Conservation (phyloP, 495 filamentous ascomycete species). For the Hamigera avellanea region DNA sequence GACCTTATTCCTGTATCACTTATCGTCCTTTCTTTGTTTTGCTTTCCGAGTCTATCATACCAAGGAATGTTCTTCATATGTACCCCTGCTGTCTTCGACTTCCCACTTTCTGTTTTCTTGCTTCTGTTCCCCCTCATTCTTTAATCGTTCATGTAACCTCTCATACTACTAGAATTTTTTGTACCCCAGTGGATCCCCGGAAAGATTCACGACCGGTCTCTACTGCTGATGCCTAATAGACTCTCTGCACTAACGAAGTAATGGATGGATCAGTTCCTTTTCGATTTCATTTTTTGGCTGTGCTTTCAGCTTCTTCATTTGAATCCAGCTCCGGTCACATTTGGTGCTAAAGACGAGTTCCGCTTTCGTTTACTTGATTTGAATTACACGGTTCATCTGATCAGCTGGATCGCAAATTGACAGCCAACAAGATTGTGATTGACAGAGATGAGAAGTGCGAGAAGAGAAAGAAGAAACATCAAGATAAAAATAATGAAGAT, state of each 20-base stretch:
- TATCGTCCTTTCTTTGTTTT: background rate
- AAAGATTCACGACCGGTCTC: slow-evolving; percentile 16
- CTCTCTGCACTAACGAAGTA: slow-evolving; percentile 10
- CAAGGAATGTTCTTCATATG: too few relatives aligned
- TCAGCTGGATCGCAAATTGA: too few relatives aligned
- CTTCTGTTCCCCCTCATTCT: slow-evolving; percentile 2
- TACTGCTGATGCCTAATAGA: slow-evolving; percentile 23
- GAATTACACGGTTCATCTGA: too few relatives aligned
- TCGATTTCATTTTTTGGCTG: background rate
- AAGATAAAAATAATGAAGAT: too few relatives aligned
- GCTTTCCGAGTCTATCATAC: too few relatives aligned
- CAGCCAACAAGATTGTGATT: too few relatives aligned
- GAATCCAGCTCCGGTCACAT: background rate
- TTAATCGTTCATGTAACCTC: slow-evolving; percentile 6
- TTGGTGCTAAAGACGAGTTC: too few relatives aligned
- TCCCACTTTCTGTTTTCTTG: slow-evolving; percentile 1
- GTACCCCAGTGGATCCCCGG: slow-evolving; percentile 12
- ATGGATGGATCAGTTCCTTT: slow-evolving; percentile 6
- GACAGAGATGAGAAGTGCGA: too few relatives aligned
- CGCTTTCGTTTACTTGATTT: too few relatives aligned
- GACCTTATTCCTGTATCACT: too few relatives aligned
- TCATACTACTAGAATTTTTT: slow-evolving; percentile 11
- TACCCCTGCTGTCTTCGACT: background rate
- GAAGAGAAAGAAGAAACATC: too few relatives aligned
- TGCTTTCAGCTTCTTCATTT: slow-evolving; percentile 1